Base-by-base conservation (phyloP, 2,329 filamentous ascomycete genomes). In the Teratosphaeria pseudoeucalypti region DNA sequence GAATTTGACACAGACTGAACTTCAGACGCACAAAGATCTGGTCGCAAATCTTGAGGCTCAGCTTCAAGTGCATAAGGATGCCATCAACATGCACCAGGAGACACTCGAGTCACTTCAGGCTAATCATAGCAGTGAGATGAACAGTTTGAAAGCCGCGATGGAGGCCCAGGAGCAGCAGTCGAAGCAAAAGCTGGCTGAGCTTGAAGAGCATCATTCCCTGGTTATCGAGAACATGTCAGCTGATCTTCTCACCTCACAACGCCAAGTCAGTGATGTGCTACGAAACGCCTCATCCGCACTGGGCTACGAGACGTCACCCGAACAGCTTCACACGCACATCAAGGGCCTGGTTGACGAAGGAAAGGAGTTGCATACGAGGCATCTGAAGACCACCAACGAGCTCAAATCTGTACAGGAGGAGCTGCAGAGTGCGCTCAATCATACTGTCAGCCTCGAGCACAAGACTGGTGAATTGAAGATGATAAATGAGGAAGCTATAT, bases 281-380 rank as follows among this genome's bases (percentile, higher is more conserved):
- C 69, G 86, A 81, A 80, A 64, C 81, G 89, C 70, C 75, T 90
- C 65, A 26, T 75, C 80, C 29, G 80, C 82, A 5, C 77, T 92
- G 64, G 85, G 85, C 73, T 84, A 84, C 71, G 85, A 85, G 70
- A 84, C 74, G 6, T 73, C 77, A 63, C 68, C 74, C 54, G 63
- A 65, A 12, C 74, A 71, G 56, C 67, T 80, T 9, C 73, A 76
- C 19, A 66, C 70, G 34, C 76, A 78, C 57, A 75, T 80, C 53
- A 70, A 74, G 61, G 69, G 72, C 37, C 63, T 80, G 34, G 73
- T 78, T 0, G 68, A 75, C n/a, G 75, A 78, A 62, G 74, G 77
- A 65, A 78, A 75, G 57, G 73, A 76, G 58, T 68, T 80, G 52
- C 71, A 72, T 19, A 67, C 66, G 11, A 70, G 74, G 57, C 74